A percentile compares a stretch with the other conserved stretches of the same genome.
These are phyloP conservation scores for Ganoderma leucocontextum DNA, from an alignment of 1,284 basidiomycete species.

Conservation along the genomic window DNA sequence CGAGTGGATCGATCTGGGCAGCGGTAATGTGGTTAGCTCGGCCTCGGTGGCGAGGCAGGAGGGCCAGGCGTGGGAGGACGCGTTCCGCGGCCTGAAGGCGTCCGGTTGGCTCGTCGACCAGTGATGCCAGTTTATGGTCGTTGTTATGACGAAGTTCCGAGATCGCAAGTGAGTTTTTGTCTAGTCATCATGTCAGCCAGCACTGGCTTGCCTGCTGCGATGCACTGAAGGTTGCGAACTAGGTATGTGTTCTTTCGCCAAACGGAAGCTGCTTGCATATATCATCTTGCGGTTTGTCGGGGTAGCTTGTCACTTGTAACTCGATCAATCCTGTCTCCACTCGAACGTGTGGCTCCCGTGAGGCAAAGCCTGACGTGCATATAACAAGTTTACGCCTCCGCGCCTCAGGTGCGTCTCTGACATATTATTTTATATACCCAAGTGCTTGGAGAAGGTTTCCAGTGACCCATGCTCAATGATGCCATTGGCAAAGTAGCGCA, in stretches of 20 bases:
- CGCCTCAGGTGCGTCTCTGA: not conserved
- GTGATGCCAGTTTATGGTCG: slow-evolving; percentile 8
- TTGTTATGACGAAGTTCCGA: not conserved
- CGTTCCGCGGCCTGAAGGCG: slow-evolving; percentile 29
- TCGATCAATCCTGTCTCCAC: not conserved
- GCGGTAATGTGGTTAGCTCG: slow-evolving; percentile 40
- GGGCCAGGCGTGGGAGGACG: slow-evolving; percentile 41
- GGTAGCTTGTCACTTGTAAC: not conserved
- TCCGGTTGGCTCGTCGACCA: slow-evolving; percentile 39
- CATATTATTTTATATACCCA: not conserved
- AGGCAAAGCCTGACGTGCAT: not conserved
- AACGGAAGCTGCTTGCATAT: not conserved
- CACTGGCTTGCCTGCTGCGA: not conserved
- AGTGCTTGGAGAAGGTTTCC: not conserved
- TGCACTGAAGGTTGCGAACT: not conserved
- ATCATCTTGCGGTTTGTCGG: not conserved
- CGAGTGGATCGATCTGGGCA: slow-evolving; percentile 38
- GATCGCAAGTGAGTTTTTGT: slow-evolving; percentile 1
- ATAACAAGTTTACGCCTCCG: not conserved
- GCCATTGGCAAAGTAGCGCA: not conserved
- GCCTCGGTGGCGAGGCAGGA: slow-evolving; percentile 34
- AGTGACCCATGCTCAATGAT: not conserved
- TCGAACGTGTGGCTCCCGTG: not conserved
- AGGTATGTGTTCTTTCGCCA: not conserved
- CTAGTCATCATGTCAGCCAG: not conserved